Percentiles rank a stretch among this genome's conserved stretches.
Evolutionary conservation across 2,329 filamentous ascomycete species (phyloP).

Genomic region (Cryphonectria japonica): DNA sequence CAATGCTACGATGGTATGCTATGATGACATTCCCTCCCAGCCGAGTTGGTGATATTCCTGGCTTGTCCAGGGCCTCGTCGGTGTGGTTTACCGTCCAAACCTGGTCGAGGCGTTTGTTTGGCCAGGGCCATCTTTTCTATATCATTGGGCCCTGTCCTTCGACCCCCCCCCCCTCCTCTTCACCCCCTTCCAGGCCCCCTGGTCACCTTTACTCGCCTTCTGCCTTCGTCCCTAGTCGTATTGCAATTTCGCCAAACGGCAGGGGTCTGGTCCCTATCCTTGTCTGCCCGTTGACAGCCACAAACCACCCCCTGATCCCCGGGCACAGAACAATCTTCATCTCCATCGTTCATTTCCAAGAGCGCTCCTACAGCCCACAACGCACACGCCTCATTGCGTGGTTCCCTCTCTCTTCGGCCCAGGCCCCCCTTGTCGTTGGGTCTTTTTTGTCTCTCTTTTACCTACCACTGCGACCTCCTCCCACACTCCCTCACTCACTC

Average conservation of each 20-base stretch:
- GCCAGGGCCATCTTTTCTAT: not conserved
- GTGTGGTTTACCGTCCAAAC: not conserved
- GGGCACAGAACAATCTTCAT: slow-evolving; percentile 28
- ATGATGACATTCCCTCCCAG: not conserved
- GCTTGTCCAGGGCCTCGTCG: not conserved
- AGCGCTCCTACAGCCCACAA: slow-evolving; percentile 25
- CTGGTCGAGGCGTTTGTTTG: not conserved
- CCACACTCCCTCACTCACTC: not conserved
- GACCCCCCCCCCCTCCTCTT: not conserved
- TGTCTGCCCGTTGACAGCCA: slow-evolving; percentile 26
- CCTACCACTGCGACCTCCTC: not conserved
- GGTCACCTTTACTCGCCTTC: not conserved
- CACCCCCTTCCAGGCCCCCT: not conserved
- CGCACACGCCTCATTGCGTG: slow-evolving; percentile 20
- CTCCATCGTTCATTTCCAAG: slow-evolving; percentile 29
- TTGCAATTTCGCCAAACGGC: slow-evolving; percentile 34
- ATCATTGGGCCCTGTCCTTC: slow-evolving; percentile 6
- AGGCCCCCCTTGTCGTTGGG: slow-evolving; percentile 21
- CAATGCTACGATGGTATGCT: not conserved
- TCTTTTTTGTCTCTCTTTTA: slow-evolving; percentile 12
- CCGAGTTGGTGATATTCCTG: slow-evolving; percentile 7
- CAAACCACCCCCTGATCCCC: slow-evolving; percentile 25
- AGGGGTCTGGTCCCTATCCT: slow-evolving; percentile 17
- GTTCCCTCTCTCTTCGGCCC: slow-evolving; percentile 15
- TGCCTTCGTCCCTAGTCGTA: slow-evolving; percentile 28